Percentiles rank a stretch among this genome's conserved stretches.
Evolutionary conservation across 305 asterid genomes (phyloP).

Genomic region (Fraxinus platypoda): DNA sequence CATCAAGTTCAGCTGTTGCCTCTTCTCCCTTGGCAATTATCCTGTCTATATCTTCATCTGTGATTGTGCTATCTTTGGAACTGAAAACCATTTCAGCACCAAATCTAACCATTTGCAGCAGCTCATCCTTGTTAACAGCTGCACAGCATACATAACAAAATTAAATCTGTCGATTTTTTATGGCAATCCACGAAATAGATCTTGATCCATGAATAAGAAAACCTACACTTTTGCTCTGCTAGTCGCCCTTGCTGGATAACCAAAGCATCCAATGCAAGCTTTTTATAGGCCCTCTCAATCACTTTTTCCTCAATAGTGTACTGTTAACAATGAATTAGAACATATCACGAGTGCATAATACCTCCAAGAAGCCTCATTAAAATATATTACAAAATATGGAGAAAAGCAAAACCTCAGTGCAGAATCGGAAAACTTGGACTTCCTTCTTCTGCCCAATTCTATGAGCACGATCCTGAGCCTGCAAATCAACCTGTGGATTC

Average conservation of each 20-base stretch:
- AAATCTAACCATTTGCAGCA: slow-evolving; percentile 98
- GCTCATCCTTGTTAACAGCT: slow-evolving; percentile 98
- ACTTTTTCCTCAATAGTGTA: slow-evolving; percentile 97
- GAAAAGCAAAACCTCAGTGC: slow-evolving; percentile 80
- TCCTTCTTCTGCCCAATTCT: slow-evolving; percentile 99
- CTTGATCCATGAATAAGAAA: slow-evolving; percentile 12
- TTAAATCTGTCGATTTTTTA: not conserved
- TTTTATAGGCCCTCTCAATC: slow-evolving; percentile 98
- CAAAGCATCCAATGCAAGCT: slow-evolving; percentile 99
- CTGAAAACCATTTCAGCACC: slow-evolving; percentile 99
- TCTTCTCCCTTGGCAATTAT: slow-evolving; percentile 99
- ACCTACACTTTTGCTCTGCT: slow-evolving; percentile 91
- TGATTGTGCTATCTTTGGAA: slow-evolving; percentile 98
- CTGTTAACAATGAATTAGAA: slow-evolving; percentile 41
- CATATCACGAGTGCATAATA: slow-evolving; percentile 17
- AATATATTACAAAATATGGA: slow-evolving; percentile 5
- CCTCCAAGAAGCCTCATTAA: slow-evolving; percentile 3
- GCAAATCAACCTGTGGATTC: slow-evolving; percentile 99
- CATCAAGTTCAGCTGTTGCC: slow-evolving; percentile 98
- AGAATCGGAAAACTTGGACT: slow-evolving; percentile 98
- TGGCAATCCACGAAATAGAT: not conserved
- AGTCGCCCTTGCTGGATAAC: slow-evolving; percentile 98
- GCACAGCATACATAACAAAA: slow-evolving; percentile 27
- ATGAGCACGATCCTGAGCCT: slow-evolving; percentile 99
- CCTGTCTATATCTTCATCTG: slow-evolving; percentile 98